Evolutionary conservation across 345 rosid genomes (phyloP).

Genomic region (thale cress (Arabidopsis thaliana)): TAIR10.1 NC_003076.8:19591501-19592000

Average conservation of each 20-base stretch:
- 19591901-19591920: slow-evolving; percentile 46
- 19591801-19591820: slow-evolving; percentile 68
- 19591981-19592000: slow-evolving; percentile 83
- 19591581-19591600: slow-evolving; percentile 70
- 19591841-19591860: slow-evolving; percentile 62
- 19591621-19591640: slow-evolving; percentile 75
- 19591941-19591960: slow-evolving; percentile 49
- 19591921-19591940: slow-evolving; percentile 56
- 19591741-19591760: slow-evolving; percentile 54
- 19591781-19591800: slow-evolving; percentile 69
- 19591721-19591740: slow-evolving; percentile 66
- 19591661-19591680: slow-evolving; percentile 58
- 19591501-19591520: slow-evolving; percentile 69
- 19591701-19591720: slow-evolving; percentile 44
- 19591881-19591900: slow-evolving; percentile 48
- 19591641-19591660: slow-evolving; percentile 61
- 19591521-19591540: slow-evolving; percentile 58
- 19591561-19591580: slow-evolving; percentile 74
- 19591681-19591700: slow-evolving; percentile 42
- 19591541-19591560: slow-evolving; percentile 72
- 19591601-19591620: slow-evolving; percentile 66
- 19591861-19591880: slow-evolving; percentile 51
- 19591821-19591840: slow-evolving; percentile 61
- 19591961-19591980: slow-evolving; percentile 56
- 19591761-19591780: slow-evolving; percentile 61